Conservation (phyloP, 345 rosid genomes). For the Populus deltoides region DNA sequence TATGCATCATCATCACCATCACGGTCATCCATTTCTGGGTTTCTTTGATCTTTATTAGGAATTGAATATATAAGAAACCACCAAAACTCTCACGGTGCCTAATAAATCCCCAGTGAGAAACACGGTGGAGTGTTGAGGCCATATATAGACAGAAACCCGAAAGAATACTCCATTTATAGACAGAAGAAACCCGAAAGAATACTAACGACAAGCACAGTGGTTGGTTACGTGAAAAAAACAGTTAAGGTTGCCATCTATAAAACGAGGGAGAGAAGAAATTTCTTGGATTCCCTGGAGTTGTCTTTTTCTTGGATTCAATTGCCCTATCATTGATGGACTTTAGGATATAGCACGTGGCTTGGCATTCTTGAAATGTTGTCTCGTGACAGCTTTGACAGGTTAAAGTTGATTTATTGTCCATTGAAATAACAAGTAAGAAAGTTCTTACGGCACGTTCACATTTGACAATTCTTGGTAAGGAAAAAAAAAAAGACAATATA, state of each 20-base stretch:
- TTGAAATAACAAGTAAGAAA: neutral
- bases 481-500: too few relatives aligned
- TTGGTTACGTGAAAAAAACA: neutral
- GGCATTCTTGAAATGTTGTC: neutral
- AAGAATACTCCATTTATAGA: neutral
- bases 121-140: neutral
- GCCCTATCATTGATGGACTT: neutral
- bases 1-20: slow-evolving; percentile 67
- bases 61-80: neutral
- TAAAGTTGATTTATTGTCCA: neutral
- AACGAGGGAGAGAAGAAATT: slow-evolving; percentile 27
- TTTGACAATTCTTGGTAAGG: too few relatives aligned
- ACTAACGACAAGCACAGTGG: neutral
- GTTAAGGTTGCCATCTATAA: neutral
- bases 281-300: slow-evolving; percentile 17
- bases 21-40: neutral
- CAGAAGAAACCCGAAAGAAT: neutral
- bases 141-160: neutral
- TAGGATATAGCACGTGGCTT: neutral
- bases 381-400: neutral
- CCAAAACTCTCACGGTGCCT: neutral
- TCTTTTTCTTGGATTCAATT: slow-evolving; percentile 29
- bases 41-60: neutral
- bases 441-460: too few relatives aligned
- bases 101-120: neutral